Evolutionary conservation across 192 early-diverging fungal species (phyloP).

Genomic region (Backusella macrospora): DNA sequence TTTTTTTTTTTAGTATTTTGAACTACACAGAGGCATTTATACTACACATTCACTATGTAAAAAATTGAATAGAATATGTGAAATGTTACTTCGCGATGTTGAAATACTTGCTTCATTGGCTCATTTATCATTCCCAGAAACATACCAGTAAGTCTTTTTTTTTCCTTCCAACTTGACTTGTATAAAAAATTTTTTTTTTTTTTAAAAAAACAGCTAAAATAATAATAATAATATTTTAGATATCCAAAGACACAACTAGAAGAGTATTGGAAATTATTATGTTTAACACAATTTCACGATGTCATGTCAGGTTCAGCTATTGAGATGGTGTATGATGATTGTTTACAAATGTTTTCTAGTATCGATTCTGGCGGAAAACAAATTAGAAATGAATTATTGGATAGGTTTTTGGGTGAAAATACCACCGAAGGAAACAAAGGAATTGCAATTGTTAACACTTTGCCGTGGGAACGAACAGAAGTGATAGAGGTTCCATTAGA

Average conservation of each 20-base stretch:
- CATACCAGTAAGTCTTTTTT: slow-evolving; percentile 4
- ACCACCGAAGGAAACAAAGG: slow-evolving; percentile 15
- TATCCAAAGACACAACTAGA: slow-evolving; percentile 82
- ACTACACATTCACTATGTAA: slow-evolving; percentile 91
- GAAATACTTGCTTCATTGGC: slow-evolving; percentile 73
- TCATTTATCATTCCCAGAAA: slow-evolving; percentile 16
- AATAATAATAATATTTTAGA: slow-evolving; percentile 5
- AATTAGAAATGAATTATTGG: slow-evolving; percentile 49
- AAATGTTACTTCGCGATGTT: slow-evolving; percentile 83
- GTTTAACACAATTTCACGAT: slow-evolving; percentile 98
- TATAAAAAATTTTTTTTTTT: background rate
- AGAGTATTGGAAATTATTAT: slow-evolving; percentile 84
- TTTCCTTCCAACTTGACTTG: background rate
- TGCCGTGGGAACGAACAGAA: slow-evolving; percentile 71
- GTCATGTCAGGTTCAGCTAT: slow-evolving; percentile 93
- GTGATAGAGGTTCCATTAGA: slow-evolving; percentile 63
- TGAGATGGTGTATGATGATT: slow-evolving; percentile 87
- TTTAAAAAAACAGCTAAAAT: slow-evolving; percentile 3
- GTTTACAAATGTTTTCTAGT: slow-evolving; percentile 51
- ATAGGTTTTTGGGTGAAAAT: slow-evolving; percentile 41
- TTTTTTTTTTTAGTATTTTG: slow-evolving; percentile 76
- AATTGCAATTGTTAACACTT: slow-evolving; percentile 65
- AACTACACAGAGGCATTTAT: slow-evolving; percentile 97
- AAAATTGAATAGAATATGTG: slow-evolving; percentile 81
- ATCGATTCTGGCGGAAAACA: slow-evolving; percentile 32